Percentiles rank a stretch among this genome's conserved stretches.
phyloP scores from a whole-genome alignment of 371 early-diverging fungal species.

The Dinochytrium kinnereticum region DNA sequence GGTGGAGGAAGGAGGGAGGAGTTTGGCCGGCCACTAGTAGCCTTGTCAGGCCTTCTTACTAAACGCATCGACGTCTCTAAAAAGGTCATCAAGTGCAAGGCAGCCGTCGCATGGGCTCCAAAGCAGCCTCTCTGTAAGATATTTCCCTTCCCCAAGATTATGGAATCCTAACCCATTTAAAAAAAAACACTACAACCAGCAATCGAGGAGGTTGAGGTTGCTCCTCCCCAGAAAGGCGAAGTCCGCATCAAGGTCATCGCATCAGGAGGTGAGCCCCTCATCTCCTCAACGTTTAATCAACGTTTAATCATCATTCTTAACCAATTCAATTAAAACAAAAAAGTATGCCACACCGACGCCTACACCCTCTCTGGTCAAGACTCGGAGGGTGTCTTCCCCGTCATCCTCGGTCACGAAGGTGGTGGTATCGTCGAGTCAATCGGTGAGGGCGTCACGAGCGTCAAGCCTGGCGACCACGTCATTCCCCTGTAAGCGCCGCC shows the following conservation, averaged over 20 bases:
- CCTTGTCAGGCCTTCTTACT: too few species aligned
- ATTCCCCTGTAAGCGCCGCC: constrained; percentile 88
- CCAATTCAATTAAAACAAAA: background rate
- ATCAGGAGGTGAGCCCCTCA: constrained; percentile 65
- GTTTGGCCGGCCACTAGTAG: too few species aligned
- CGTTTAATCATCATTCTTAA: background rate
- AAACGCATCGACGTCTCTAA: too few species aligned
- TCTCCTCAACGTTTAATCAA: background rate
- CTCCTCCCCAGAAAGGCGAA: constrained; percentile 84
- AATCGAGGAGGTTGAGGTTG: constrained; percentile 91
- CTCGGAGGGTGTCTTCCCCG: constrained; percentile 81
- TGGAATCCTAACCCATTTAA: background rate
- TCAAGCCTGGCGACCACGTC: constrained; percentile 91
- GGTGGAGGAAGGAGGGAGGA: too few species aligned
- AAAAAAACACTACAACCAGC: constrained; percentile 53
- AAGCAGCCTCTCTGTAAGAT: constrained; percentile 85
- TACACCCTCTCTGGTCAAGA: constrained; percentile 90
- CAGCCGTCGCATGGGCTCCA: constrained; percentile 96
- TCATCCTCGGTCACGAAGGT: constrained; percentile 95
- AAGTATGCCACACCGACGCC: constrained; percentile 77
- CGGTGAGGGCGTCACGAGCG: constrained; percentile 94
- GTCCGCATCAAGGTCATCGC: constrained; percentile 91
- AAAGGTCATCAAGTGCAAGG: constrained; percentile 88
- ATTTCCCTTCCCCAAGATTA: background rate
- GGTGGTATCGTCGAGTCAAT: constrained; percentile 92